These are phyloP conservation scores for Neofusicoccum sp. DNA, from an alignment of 2,329 filamentous ascomycete genomes.

Conservation along the genomic window DNA sequence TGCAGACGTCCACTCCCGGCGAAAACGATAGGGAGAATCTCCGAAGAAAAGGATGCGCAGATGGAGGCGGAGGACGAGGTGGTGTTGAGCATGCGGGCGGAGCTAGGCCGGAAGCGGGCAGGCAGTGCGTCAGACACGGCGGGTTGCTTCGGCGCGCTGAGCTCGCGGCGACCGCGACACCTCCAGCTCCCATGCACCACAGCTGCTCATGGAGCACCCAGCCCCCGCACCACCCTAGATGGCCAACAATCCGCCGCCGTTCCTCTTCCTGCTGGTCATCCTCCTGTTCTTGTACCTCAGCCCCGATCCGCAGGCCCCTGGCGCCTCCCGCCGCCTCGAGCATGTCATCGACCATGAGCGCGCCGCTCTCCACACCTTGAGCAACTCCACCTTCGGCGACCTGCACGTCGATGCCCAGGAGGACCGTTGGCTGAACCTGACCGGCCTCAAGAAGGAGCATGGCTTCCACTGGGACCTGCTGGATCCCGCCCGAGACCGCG, in stretches of 20 bases:
- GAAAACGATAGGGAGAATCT: too few relatives aligned
- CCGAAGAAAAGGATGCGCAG: too few relatives aligned
- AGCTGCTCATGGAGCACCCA: conserved; percentile 7
- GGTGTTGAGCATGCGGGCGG: neutral
- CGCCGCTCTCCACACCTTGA: conserved; percentile 31
- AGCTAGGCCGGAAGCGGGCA: neutral
- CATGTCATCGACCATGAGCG: conserved; percentile 13
- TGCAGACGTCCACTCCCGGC: too few relatives aligned
- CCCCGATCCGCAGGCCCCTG: conserved; percentile 13
- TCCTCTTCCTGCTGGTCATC: conserved; percentile 16
- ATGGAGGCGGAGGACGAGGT: neutral
- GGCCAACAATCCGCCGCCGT: conserved; percentile 17
- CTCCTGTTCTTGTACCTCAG: conserved; percentile 16
- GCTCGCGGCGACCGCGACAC: neutral
- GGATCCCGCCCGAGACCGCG: conserved; percentile 62
- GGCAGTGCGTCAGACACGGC: neutral
- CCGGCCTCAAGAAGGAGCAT: conserved; percentile 72
- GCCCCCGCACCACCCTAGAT: conserved; percentile 5
- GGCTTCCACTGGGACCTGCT: conserved; percentile 77
- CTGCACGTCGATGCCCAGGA: conserved; percentile 44
- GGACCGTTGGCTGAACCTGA: conserved; percentile 55
- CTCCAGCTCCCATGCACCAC: neutral
- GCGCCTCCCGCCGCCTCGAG: conserved; percentile 5
- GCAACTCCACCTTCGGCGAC: conserved; percentile 51
- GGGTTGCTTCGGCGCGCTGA: neutral